Percentiles rank a stretch among this genome's conserved stretches.
Conservation (phyloP, 2,329 filamentous ascomycete species). For the Sporothrix curviconia region DNA sequence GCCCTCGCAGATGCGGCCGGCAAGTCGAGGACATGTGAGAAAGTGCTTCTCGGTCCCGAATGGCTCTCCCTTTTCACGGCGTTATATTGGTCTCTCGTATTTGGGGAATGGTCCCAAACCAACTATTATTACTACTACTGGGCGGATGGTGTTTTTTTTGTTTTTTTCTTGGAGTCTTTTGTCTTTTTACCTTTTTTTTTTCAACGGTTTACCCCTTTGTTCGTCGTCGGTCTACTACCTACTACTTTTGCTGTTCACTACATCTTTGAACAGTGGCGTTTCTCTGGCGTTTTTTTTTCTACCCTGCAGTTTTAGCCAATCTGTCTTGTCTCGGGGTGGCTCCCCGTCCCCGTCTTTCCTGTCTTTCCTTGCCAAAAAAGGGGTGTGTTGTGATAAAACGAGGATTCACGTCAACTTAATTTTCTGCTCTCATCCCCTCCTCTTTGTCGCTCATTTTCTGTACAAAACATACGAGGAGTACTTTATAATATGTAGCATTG, state of each 20-base stretch:
- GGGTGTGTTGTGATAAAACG: not conserved
- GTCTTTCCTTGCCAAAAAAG: not conserved
- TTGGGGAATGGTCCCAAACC: too few species aligned
- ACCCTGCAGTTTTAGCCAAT: too few species aligned
- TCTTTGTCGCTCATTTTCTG: not conserved
- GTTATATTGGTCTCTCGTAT: too few species aligned
- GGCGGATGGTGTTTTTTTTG: not conserved
- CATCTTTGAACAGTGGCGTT: constrained; percentile 2
- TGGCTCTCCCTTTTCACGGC: not conserved
- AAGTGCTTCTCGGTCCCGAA: not conserved
- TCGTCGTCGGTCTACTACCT: too few species aligned
- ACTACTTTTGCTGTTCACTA: not conserved
- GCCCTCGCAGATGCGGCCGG: constrained; percentile 2
- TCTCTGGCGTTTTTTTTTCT: not conserved
- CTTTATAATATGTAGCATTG: not conserved
- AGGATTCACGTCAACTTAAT: not conserved
- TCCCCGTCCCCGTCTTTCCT: too few species aligned
- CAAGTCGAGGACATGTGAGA: constrained; percentile 11
- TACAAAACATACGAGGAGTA: not conserved
- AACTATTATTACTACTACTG: too few species aligned
- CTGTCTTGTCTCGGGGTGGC: too few species aligned
- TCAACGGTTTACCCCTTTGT: not conserved
- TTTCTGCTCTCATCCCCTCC: not conserved
- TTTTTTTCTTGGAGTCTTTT: not conserved
- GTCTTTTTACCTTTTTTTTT: not conserved